Conservation (phyloP, 108 stramenopile species). For the Seminavis robusta region DNA sequence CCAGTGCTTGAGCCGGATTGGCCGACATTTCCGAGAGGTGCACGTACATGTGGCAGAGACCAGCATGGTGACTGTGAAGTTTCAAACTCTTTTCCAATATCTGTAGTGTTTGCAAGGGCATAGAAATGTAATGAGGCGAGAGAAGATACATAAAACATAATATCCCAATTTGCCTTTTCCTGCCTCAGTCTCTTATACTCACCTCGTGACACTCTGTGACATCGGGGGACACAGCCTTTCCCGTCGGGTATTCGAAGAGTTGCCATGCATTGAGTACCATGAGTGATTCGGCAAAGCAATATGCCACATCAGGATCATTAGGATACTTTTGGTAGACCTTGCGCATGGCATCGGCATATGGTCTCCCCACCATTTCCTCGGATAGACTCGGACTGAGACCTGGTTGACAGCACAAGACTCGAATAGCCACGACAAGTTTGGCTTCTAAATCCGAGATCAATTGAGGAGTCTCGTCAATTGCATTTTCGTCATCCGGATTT, state of each 20-base stretch:
- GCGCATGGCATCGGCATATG: conserved; percentile 71
- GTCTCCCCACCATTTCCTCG: conserved; percentile 58
- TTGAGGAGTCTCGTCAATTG: conserved; percentile 8
- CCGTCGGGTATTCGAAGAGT: conserved; percentile 73
- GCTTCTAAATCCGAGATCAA: conserved; percentile 63
- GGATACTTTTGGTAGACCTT: conserved; percentile 59
- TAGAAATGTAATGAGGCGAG: too few relatives aligned
- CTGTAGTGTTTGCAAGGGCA: conserved; percentile 42
- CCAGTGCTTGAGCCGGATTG: conserved; percentile 60
- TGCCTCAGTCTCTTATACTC: too few relatives aligned
- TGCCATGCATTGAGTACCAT: conserved; percentile 88
- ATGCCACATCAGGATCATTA: conserved; percentile 70
- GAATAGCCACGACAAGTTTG: conserved; percentile 62
- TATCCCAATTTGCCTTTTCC: too few relatives aligned
- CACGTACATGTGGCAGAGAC: conserved; percentile 83
- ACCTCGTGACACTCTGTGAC: not conserved
- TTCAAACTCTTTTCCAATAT: conserved; percentile 60
- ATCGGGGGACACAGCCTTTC: conserved; percentile 4
- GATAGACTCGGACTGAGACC: conserved; percentile 52
- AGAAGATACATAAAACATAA: too few relatives aligned
- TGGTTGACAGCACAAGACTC: conserved; percentile 58
- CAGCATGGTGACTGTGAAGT: conserved; percentile 68
- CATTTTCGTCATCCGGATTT: not conserved
- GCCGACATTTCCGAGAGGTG: conserved; percentile 85
- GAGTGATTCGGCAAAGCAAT: conserved; percentile 70